Evolutionary conservation across 306 rosid genomes (phyloP).

Genomic region (cucumber (Cucumis sativus)): Cucumber_9930_V3 NC_026656.2:22614501-22615000

Average conservation of each 20-base stretch:
- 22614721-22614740: conserved; percentile 25
- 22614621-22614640: background rate
- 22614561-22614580: conserved; percentile 25
- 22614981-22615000: too few species aligned
- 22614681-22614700: conserved; percentile 11
- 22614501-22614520: conserved; percentile 64
- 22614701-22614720: conserved; percentile 4
- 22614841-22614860: background rate
- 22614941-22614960: too few species aligned
- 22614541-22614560: conserved; percentile 37
- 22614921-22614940: too few species aligned
- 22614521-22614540: conserved; percentile 66
- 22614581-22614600: conserved; percentile 12
- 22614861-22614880: too few species aligned
- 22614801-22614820: background rate
- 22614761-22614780: conserved; percentile 18
- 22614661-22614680: background rate
- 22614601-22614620: background rate
- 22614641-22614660: background rate
- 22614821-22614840: background rate
- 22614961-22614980: too few species aligned
- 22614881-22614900: background rate
- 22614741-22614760: conserved; percentile 17
- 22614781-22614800: conserved; percentile 20
- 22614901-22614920: background rate